These are phyloP conservation scores for Cupressus sempervirens DNA, from an alignment of 75 land plant species.

Conservation along the genomic window DNA sequence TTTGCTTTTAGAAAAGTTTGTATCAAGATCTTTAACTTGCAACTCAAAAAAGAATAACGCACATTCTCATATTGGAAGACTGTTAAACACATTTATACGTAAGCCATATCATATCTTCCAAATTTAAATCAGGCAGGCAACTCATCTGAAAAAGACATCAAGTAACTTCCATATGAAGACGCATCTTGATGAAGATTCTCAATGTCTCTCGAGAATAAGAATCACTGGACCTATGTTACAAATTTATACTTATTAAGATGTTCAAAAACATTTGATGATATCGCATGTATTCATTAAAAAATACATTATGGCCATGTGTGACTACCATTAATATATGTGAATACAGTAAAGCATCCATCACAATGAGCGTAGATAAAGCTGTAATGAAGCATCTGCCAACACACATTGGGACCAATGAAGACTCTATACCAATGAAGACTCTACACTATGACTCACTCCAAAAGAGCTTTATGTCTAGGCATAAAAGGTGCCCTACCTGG, in stretches of 20 bases:
- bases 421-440: neutral
- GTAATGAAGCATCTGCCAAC: neutral
- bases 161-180: neutral
- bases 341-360: neutral
- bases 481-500: slow-evolving; percentile 11
- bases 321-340: neutral
- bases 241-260: neutral
- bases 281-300: neutral
- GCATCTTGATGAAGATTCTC: neutral
- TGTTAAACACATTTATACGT: neutral
- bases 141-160: neutral
- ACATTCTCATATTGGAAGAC: neutral
- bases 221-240: neutral
- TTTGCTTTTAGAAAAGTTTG: neutral
- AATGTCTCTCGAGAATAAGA: neutral
- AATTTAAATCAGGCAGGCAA: neutral
- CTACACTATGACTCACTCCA: slow-evolving; percentile 1
- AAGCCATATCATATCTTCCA: neutral
- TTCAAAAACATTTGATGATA: neutral
- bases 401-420: slow-evolving; percentile 5
- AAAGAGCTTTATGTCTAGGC: slow-evolving; percentile 6
- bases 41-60: neutral
- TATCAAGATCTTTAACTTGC: slow-evolving; percentile 1
- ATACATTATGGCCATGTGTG: neutral
- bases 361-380: neutral